Evolutionary conservation across 352 stramenopile species (phyloP).

Genomic region (Paralagenidium karlingii): DNA sequence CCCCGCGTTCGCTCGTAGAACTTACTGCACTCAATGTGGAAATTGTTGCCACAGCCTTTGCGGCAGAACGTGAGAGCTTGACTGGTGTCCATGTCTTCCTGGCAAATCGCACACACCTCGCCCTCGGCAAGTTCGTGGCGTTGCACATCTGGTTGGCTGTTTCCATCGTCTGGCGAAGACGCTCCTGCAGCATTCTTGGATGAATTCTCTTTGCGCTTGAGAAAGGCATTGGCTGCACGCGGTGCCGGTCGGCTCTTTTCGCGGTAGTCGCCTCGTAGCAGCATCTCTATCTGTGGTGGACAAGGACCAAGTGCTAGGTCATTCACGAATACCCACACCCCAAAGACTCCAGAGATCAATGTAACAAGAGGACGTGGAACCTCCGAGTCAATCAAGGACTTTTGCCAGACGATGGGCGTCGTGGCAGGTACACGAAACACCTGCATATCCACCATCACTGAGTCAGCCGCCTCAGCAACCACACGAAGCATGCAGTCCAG

Average conservation of each 20-base stretch:
- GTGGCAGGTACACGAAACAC: constrained; percentile 54
- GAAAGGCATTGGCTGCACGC: constrained; percentile 13
- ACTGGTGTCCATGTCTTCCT: constrained; percentile 59
- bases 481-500: too few species aligned
- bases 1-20: not conserved
- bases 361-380: not conserved
- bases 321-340: not conserved
- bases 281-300: constrained; percentile 40
- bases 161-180: constrained; percentile 10
- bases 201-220: constrained; percentile 23
- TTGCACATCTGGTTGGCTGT: constrained; percentile 12
- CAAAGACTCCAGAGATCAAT: too few species aligned
- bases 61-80: constrained; percentile 62
- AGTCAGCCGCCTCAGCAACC: not conserved
- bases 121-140: constrained; percentile 51
- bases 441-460: constrained; percentile 6
- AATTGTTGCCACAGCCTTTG: constrained; percentile 69
- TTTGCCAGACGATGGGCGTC: constrained; percentile 69
- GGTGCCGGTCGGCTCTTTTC: constrained; percentile 15
- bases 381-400: constrained; percentile 76
- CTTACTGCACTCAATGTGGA: constrained; percentile 56
- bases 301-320: not conserved
- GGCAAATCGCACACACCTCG: constrained; percentile 75
- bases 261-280: constrained; percentile 48
- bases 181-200: too few species aligned